Percentiles rank a stretch among this genome's conserved stretches.
phyloP scores from a whole-genome alignment of 495 filamentous ascomycete species.

The Rostrohypoxylon terebratum region DNA sequence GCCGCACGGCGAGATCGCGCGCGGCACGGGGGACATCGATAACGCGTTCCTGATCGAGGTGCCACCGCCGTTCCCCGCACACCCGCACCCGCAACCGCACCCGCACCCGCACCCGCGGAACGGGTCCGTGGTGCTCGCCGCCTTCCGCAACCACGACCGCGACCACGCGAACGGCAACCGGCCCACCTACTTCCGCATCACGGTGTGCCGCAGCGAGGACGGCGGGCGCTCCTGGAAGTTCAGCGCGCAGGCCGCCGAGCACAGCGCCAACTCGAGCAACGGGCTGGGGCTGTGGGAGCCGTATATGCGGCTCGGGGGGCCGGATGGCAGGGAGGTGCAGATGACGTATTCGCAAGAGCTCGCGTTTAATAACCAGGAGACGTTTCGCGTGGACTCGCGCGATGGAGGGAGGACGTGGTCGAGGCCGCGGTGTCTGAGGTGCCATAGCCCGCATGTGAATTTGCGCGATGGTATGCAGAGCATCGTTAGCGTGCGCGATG shows the following conservation, averaged over 20 bases:
- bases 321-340: slow-evolving; percentile 60
- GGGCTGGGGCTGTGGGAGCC: slow-evolving; percentile 71
- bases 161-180: slow-evolving; percentile 41
- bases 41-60: slow-evolving; percentile 71
- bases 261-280: slow-evolving; percentile 52
- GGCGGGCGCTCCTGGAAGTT: slow-evolving; percentile 65
- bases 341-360: slow-evolving; percentile 65
- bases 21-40: slow-evolving; percentile 64
- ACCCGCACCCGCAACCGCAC: background rate
- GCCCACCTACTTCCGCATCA: slow-evolving; percentile 70
- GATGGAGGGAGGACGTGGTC: slow-evolving; percentile 67
- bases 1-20: slow-evolving; percentile 50
- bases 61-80: slow-evolving; percentile 43
- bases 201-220: slow-evolving; percentile 67
- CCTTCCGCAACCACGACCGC: slow-evolving; percentile 72
- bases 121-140: slow-evolving; percentile 61
- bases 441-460: slow-evolving; percentile 47
- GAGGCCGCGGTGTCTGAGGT: slow-evolving; percentile 44
- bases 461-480: slow-evolving; percentile 71
- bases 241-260: slow-evolving; percentile 62
- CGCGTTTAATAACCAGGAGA: slow-evolving; percentile 64
- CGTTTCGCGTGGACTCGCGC: slow-evolving; percentile 66
- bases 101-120: background rate
- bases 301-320: slow-evolving; percentile 63
- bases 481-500: slow-evolving; percentile 55